Evolutionary conservation across 345 rosid genomes (phyloP).

Genomic region (Dipteronia dyeriana): DNA sequence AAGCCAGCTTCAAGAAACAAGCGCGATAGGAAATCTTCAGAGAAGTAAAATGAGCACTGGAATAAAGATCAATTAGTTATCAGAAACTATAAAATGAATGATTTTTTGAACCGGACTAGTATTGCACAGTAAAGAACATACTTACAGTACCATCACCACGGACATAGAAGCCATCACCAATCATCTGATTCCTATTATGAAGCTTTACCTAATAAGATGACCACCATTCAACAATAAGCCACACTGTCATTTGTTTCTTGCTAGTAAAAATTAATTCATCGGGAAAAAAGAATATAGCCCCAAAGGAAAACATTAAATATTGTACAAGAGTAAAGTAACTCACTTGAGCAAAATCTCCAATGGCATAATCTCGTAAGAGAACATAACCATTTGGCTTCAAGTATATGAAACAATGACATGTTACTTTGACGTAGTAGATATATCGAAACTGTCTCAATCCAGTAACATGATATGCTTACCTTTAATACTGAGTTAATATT

Average conservation of each 20-base stretch:
- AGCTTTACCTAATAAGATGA: slow-evolving; percentile 29
- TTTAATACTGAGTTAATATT: slow-evolving; percentile 48
- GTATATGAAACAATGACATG: slow-evolving; percentile 8
- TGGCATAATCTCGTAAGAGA: slow-evolving; percentile 54
- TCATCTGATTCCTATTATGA: slow-evolving; percentile 48
- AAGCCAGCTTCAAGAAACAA: slow-evolving; percentile 40
- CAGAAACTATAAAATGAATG: neutral
- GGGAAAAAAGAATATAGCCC: neutral
- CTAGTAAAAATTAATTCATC: neutral
- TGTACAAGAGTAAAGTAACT: slow-evolving; percentile 10
- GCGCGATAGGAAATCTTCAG: slow-evolving; percentile 36
- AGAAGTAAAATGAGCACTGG: slow-evolving; percentile 42
- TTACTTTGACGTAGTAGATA: slow-evolving; percentile 6
- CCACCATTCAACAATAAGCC: slow-evolving; percentile 11
- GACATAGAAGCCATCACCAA: slow-evolving; percentile 49
- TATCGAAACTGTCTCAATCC: neutral
- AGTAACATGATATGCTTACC: slow-evolving; percentile 30
- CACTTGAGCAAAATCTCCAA: slow-evolving; percentile 62
- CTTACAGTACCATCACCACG: slow-evolving; percentile 70
- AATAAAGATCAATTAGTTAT: slow-evolving; percentile 3
- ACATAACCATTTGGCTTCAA: slow-evolving; percentile 52
- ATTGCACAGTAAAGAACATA: slow-evolving; percentile 11
- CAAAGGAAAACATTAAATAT: neutral
- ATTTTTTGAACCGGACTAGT: neutral
- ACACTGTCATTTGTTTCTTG: neutral